phyloP scores from a whole-genome alignment of 345 rosid genomes.

The Euclidium syriacum region DNA sequence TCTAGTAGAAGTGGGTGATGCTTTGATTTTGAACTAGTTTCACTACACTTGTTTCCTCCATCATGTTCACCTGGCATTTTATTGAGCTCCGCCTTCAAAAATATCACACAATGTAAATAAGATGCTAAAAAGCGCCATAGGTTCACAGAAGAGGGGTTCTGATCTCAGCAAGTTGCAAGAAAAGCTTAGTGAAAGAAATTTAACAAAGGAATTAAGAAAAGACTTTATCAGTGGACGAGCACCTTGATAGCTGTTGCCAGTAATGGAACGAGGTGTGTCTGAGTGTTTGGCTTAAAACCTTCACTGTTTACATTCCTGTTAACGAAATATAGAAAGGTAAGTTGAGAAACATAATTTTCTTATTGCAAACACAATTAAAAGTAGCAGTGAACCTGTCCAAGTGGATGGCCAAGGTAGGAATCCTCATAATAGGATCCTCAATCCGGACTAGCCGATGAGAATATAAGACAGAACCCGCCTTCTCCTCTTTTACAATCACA shows the following conservation, averaged over 20 bases:
- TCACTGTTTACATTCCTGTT: conserved; percentile 67
- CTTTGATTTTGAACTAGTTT: conserved; percentile 32
- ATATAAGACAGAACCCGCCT: conserved; percentile 51
- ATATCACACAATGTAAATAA: background rate
- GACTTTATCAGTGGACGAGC: background rate
- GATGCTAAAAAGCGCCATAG: background rate
- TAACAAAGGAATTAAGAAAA: background rate
- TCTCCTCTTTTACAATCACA: conserved; percentile 59
- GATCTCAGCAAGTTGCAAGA: background rate
- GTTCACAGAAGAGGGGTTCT: background rate
- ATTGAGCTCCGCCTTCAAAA: conserved; percentile 67
- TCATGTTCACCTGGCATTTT: conserved; percentile 34
- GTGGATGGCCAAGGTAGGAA: conserved; percentile 94
- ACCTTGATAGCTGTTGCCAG: conserved; percentile 94
- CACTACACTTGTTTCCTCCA: conserved; percentile 32
- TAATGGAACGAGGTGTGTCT: conserved; percentile 75
- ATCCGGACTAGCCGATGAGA: conserved; percentile 72
- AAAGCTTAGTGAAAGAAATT: background rate
- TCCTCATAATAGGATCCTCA: conserved; percentile 82
- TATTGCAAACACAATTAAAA: background rate
- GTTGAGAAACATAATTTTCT: background rate
- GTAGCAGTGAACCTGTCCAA: conserved; percentile 59
- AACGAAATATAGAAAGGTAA: background rate
- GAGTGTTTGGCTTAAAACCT: conserved; percentile 92
- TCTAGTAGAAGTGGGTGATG: conserved; percentile 74